These are phyloP conservation scores for Pichiaceae sp. DNA, from an alignment of 1,139 yeast species.

Conservation along the genomic window DNA sequence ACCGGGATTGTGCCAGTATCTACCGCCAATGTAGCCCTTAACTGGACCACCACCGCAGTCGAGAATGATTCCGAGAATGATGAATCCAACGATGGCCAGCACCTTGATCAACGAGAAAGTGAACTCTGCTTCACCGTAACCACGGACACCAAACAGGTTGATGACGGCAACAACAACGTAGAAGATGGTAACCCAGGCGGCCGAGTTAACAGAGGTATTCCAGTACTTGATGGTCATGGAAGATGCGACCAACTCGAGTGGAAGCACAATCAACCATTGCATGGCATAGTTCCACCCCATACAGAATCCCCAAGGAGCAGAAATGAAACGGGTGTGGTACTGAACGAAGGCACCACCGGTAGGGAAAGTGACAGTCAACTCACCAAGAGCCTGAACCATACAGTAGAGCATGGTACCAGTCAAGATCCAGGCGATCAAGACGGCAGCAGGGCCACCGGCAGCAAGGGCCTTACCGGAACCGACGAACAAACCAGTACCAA, in stretches of 20 bases:
- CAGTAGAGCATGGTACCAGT: slow-evolving; percentile 44
- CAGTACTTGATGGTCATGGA: slow-evolving; percentile 57
- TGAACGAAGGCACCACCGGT: slow-evolving; percentile 58
- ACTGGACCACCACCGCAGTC: slow-evolving; percentile 63
- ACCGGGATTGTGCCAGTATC: slow-evolving; percentile 53
- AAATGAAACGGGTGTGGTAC: slow-evolving; percentile 51
- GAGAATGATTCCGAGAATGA: slow-evolving; percentile 59
- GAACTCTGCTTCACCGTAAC: slow-evolving; percentile 65
- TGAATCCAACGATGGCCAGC: slow-evolving; percentile 56
- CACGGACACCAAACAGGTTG: slow-evolving; percentile 53
- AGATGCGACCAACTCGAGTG: slow-evolving; percentile 61
- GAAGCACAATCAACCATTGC: slow-evolving; percentile 57
- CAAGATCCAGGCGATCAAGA: slow-evolving; percentile 42
- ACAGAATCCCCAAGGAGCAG: slow-evolving; percentile 64
- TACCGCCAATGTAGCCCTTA: slow-evolving; percentile 51
- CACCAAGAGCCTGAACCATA: slow-evolving; percentile 58
- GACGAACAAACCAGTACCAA: slow-evolving; percentile 55
- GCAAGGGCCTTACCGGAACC: slow-evolving; percentile 54
- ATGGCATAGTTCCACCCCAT: slow-evolving; percentile 60
- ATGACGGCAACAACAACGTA: slow-evolving; percentile 48
- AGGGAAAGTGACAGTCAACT: slow-evolving; percentile 53
- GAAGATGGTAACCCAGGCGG: slow-evolving; percentile 60
- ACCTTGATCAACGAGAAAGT: slow-evolving; percentile 51
- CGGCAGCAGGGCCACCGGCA: slow-evolving; percentile 57
- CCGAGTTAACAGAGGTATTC: slow-evolving; percentile 45